Evolutionary conservation across 805 yeast genomes (phyloP).

Genomic region (Millerozyma miso): DNA sequence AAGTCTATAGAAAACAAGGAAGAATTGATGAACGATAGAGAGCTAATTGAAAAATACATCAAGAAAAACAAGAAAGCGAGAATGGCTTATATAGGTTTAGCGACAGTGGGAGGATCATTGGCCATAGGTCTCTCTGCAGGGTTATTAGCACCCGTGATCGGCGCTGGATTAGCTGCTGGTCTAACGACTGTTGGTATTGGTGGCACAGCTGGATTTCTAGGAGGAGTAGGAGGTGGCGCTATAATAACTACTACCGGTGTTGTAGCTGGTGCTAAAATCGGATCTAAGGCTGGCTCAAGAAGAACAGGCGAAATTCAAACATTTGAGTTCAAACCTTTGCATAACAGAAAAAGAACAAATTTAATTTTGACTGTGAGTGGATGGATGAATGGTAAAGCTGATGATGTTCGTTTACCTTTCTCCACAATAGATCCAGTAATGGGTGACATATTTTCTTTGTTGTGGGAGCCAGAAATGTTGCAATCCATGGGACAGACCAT

Average conservation of each 20-base stretch:
- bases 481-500: slow-evolving; percentile 96
- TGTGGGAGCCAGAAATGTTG: slow-evolving; percentile 99
- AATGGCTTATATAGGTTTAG: slow-evolving; percentile 84
- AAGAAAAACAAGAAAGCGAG: slow-evolving; percentile 62
- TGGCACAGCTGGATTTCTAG: slow-evolving; percentile 90
- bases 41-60: slow-evolving; percentile 67
- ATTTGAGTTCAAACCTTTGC: slow-evolving; percentile 89
- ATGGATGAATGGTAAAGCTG: slow-evolving; percentile 94
- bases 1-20: slow-evolving; percentile 55
- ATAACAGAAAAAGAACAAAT: slow-evolving; percentile 84
- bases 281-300: slow-evolving; percentile 76
- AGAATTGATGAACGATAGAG: slow-evolving; percentile 76
- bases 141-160: slow-evolving; percentile 92
- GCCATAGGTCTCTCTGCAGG: slow-evolving; percentile 96
- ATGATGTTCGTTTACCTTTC: slow-evolving; percentile 94
- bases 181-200: slow-evolving; percentile 88
- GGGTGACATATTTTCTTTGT: slow-evolving; percentile 89
- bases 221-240: slow-evolving; percentile 96
- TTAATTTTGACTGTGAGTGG: slow-evolving; percentile 88
- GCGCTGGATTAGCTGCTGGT: slow-evolving; percentile 98
- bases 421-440: slow-evolving; percentile 95
- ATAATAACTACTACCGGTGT: slow-evolving; percentile 90
- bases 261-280: slow-evolving; percentile 85
- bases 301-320: slow-evolving; percentile 91
- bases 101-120: slow-evolving; percentile 93